Evolutionary conservation across 768 basidiomycete genomes (phyloP), one percentile per base, ranked within the genome.

Genomic region (Saitozyma sp.): DNA sequence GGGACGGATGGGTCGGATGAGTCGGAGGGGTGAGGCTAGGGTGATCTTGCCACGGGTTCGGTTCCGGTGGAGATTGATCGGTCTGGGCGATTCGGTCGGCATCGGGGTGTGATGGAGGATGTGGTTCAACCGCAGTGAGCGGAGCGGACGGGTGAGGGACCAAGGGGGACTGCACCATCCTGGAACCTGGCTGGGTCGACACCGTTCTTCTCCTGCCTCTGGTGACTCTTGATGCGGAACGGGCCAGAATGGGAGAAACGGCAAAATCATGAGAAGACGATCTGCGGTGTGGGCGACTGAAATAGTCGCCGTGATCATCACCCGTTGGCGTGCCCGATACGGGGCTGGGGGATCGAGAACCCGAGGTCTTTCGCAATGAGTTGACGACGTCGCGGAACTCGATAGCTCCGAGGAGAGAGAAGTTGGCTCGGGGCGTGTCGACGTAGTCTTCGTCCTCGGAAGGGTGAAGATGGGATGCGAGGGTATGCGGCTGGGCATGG

Each of bases 351-450:
- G 57, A 41, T 56, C 66, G 19, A 56, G 43, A 29, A 16, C 61
- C 66, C 9, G 88, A 87, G 70, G 93, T 86, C 54, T 83, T 83
- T 65, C 87, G 86, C 20, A 99, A 82, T 0, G 89, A 87, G 10
- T 89, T 84, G 19, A 99, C 89, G 20, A 97, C 89, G 62, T 93
- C 88, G 16, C 93, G 85, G 80, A 99, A 99, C 79, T 99, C 96
- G 50, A 99, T 85, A 0, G 96, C 96, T 9, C 95, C 92, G 6
- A 98, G 85, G 1, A 99, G 85, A 3, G 95, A 80, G 66, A 97
- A 67, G 62, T 72, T 68, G 45, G 81, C 71, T 61, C 78, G 64
- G 6, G 75, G 76, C 46, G 75, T 71, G 19, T 64, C 59, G 3
- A 46, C 50, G 29, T 59, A 60, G 52, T 60, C 59, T 14, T 58